These are phyloP conservation scores for Umbelopsis sp. DNA, from an alignment of 192 early-diverging fungal species.

Conservation along the genomic window DNA sequence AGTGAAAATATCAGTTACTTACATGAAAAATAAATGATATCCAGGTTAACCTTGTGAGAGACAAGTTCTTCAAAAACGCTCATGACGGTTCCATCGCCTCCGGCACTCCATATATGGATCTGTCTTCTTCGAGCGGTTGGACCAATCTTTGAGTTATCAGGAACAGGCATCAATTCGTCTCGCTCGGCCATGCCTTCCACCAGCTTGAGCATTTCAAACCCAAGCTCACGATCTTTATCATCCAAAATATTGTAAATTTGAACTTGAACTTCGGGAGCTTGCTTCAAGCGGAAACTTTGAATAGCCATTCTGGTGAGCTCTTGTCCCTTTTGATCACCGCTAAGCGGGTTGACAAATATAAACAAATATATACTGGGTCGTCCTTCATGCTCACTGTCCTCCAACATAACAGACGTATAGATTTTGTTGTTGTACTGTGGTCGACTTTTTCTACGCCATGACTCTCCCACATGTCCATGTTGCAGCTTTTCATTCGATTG, in stretches of 20 bases:
- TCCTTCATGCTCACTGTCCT: conserved; percentile 29
- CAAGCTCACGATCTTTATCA: conserved; percentile 51
- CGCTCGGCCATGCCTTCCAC: conserved; percentile 26
- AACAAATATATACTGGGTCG: conserved; percentile 63
- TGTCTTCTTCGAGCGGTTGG: conserved; percentile 41
- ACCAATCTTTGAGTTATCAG: conserved; percentile 45
- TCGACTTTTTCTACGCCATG: neutral
- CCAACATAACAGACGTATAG: conserved; percentile 23
- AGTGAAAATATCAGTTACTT: neutral
- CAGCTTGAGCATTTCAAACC: conserved; percentile 56
- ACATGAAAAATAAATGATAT: conserved; percentile 70
- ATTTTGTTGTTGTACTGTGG: neutral
- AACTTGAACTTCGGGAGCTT: conserved; percentile 67
- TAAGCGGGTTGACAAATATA: conserved; percentile 77
- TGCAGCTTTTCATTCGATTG: neutral
- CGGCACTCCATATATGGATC: conserved; percentile 77
- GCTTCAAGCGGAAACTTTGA: conserved; percentile 67
- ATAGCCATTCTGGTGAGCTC: conserved; percentile 60
- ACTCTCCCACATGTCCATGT: neutral
- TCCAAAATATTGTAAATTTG: conserved; percentile 74
- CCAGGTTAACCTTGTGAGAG: conserved; percentile 58
- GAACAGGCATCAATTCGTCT: conserved; percentile 15
- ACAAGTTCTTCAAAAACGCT: conserved; percentile 67
- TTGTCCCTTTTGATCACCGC: conserved; percentile 68
- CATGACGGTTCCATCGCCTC: conserved; percentile 78